These are phyloP conservation scores for Lipomyces orientalis DNA, from an alignment of 805 yeast genomes.

Conservation along the genomic window DNA sequence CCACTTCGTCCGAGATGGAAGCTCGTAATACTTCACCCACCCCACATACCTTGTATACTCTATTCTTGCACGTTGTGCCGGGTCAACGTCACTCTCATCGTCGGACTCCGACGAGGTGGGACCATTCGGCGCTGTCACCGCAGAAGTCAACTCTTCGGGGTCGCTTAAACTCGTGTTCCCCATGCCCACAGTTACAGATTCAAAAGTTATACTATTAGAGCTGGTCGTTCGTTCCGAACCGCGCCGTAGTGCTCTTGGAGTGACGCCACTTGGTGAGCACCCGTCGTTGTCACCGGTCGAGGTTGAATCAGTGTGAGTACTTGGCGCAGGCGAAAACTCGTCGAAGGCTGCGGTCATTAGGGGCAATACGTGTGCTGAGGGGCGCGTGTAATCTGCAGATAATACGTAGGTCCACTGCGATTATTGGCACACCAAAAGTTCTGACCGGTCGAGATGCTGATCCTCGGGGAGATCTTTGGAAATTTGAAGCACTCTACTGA, in stretches of 20 bases:
- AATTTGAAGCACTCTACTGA: too few species aligned
- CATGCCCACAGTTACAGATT: not conserved
- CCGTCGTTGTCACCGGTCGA: not conserved
- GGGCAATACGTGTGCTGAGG: not conserved
- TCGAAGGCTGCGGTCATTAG: not conserved
- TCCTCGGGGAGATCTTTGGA: too few species aligned
- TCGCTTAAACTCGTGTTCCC: not conserved
- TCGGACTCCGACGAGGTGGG: slow-evolving; percentile 1
- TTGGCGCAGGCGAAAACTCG: not conserved
- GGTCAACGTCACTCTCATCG: slow-evolving; percentile 6
- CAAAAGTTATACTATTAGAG: not conserved
- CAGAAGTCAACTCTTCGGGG: not conserved
- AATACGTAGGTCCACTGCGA: not conserved
- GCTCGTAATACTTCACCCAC: not conserved
- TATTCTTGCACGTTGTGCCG: slow-evolving; percentile 16
- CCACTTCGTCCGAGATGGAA: not conserved
- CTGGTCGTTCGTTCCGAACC: not conserved
- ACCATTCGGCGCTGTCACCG: not conserved
- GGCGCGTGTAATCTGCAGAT: not conserved
- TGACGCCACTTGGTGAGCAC: not conserved
- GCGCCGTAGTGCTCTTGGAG: not conserved
- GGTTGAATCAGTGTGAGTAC: not conserved
- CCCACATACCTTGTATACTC: slow-evolving; percentile 23
- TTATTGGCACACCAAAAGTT: not conserved
- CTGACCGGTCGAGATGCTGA: not conserved